Percentiles rank a stretch among this genome's conserved stretches.
Conservation (phyloP, 2,329 filamentous ascomycete species). For the Thielaviopsis ethacetica region DNA sequence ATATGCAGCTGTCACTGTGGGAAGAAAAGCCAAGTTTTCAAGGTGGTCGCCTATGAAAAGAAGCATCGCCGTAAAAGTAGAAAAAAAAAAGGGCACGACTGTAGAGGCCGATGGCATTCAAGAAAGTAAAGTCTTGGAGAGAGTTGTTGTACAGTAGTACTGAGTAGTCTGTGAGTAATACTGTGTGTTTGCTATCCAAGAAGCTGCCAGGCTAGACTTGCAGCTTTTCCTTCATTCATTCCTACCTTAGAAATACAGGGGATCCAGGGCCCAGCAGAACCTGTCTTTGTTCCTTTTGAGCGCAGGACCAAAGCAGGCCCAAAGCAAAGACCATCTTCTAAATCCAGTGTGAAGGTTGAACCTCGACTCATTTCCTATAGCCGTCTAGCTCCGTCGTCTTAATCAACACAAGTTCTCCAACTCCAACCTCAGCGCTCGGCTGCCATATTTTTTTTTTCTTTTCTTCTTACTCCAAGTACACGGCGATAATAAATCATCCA, state of each 20-base stretch:
- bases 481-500: not conserved
- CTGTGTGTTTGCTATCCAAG: no score
- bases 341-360: not conserved
- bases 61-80: not conserved
- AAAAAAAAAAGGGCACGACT: not conserved
- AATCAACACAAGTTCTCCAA: not conserved
- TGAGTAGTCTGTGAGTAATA: no score
- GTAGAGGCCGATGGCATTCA: not conserved
- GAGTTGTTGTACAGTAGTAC: no score
- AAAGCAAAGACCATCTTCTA: not conserved
- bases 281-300: not conserved
- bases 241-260: no score
- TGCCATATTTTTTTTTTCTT: not conserved
- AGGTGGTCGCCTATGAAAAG: not conserved
- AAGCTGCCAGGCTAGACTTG: no score
- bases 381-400: not conserved
- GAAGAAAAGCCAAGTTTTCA: not conserved
- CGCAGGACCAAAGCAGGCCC: not conserved
- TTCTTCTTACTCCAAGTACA: not conserved
- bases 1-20: not conserved
- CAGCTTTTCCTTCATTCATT: no score
- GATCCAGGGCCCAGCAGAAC: not conserved
- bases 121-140: not conserved
- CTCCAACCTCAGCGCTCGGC: not conserved
- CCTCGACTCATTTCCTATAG: not conserved